Conservation (phyloP, 2,329 filamentous ascomycete genomes). For the Calonectria fujianensis region DNA sequence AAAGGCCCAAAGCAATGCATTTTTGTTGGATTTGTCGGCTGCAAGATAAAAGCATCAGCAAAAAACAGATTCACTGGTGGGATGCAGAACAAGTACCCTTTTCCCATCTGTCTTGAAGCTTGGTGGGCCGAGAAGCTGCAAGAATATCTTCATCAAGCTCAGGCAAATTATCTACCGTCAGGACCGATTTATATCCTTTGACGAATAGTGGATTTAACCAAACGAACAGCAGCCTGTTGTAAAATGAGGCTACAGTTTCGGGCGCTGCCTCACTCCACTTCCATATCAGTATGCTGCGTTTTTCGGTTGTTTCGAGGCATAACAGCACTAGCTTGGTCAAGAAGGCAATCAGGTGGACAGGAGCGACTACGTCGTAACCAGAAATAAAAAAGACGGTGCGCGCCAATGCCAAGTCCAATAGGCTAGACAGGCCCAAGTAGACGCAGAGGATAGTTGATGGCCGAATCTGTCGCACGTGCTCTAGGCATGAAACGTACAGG, state of each 20-base stretch:
- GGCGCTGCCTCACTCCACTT: slow-evolving; percentile 39
- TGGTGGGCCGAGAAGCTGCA: slow-evolving; percentile 22
- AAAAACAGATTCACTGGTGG: neutral
- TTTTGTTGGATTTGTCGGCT: slow-evolving; percentile 19
- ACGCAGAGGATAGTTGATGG: slow-evolving; percentile 47
- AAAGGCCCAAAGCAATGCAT: slow-evolving; percentile 36
- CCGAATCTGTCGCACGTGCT: slow-evolving; percentile 47
- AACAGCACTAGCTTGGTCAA: slow-evolving; percentile 41
- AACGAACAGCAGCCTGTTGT: slow-evolving; percentile 43
- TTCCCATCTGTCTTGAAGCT: slow-evolving; percentile 38
- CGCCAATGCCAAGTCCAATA: slow-evolving; percentile 42
- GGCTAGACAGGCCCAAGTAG: slow-evolving; percentile 41
- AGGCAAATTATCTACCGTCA: slow-evolving; percentile 41
- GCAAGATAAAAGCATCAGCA: slow-evolving; percentile 30
- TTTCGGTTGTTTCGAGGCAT: slow-evolving; percentile 37
- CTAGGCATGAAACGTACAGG: slow-evolving; percentile 38
- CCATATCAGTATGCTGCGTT: slow-evolving; percentile 39
- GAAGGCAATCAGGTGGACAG: slow-evolving; percentile 40
- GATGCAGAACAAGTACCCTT: slow-evolving; percentile 25
- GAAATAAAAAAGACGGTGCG: slow-evolving; percentile 47
- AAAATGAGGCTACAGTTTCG: slow-evolving; percentile 38
- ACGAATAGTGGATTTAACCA: slow-evolving; percentile 45
- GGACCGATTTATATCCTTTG: slow-evolving; percentile 38
- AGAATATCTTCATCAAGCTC: slow-evolving; percentile 44
- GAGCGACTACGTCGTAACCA: slow-evolving; percentile 38